Evolutionary conservation across 345 rosid species (phyloP).

Genomic region (Toxicodendron radicans): DNA sequence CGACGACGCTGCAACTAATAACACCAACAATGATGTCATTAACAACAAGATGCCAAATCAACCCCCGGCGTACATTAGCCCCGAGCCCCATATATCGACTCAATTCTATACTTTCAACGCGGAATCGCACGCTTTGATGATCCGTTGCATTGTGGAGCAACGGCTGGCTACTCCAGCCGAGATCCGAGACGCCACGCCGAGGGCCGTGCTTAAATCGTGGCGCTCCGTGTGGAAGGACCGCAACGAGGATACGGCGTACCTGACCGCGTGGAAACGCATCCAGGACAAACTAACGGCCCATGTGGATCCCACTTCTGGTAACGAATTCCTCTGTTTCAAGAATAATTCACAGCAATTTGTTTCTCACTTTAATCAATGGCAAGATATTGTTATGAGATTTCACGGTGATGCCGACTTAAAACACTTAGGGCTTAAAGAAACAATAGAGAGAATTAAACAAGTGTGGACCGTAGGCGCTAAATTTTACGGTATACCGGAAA

Average conservation of each 20-base stretch:
- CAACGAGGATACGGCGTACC: slow-evolving; percentile 96
- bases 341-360: slow-evolving; percentile 87
- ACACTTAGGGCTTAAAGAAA: slow-evolving; percentile 83
- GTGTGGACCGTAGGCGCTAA: slow-evolving; percentile 98
- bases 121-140: slow-evolving; percentile 92
- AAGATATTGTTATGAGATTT: slow-evolving; percentile 87
- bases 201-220: slow-evolving; percentile 85
- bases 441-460: slow-evolving; percentile 92
- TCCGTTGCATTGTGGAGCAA: slow-evolving; percentile 80
- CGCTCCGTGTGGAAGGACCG: slow-evolving; percentile 97
- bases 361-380: slow-evolving; percentile 91
- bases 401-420: slow-evolving; percentile 94
- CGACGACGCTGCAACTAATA: slow-evolving; percentile 36
- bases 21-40: not conserved
- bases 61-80: slow-evolving; percentile 49
- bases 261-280: slow-evolving; percentile 97
- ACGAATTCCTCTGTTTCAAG: slow-evolving; percentile 84
- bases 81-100: slow-evolving; percentile 82
- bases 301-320: slow-evolving; percentile 68
- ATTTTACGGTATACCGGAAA: slow-evolving; percentile 94
- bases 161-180: slow-evolving; percentile 83
- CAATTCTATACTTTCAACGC: slow-evolving; percentile 98
- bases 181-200: slow-evolving; percentile 87
- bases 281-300: slow-evolving; percentile 90
- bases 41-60: slow-evolving; percentile 29